Percentiles rank a stretch among this genome's conserved stretches.
phyloP scores from a whole-genome alignment of 306 rosid genomes.

The Amphicarpaea edgeworthii region DNA sequence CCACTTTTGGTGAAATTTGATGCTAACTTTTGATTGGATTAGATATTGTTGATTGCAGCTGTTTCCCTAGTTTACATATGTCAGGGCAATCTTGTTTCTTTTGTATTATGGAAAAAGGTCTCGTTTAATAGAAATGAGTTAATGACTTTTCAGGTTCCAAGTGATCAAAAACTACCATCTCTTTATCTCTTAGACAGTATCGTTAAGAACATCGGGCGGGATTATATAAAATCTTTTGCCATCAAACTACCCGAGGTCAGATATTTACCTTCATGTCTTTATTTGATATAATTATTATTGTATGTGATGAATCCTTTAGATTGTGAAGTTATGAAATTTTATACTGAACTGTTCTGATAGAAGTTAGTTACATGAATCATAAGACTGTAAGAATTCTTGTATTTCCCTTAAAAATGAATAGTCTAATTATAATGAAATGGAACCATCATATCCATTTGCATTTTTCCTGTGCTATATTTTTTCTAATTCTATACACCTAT shows the following conservation, averaged over 20 bases:
- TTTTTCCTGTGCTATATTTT: constrained; percentile 24
- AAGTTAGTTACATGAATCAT: constrained; percentile 16
- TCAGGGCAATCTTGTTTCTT: constrained; percentile 32
- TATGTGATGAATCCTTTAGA: constrained; percentile 18
- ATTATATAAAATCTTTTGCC: constrained; percentile 90
- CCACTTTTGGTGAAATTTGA: constrained; percentile 24
- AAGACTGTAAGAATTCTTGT: constrained; percentile 12
- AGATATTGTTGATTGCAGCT: constrained; percentile 2
- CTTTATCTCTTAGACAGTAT: constrained; percentile 99
- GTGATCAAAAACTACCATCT: constrained; percentile 95
- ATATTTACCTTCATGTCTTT: constrained; percentile 40
- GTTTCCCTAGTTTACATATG: constrained; percentile 17
- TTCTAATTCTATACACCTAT: constrained; percentile 45
- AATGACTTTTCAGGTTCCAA: constrained; percentile 79
- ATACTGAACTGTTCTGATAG: constrained; percentile 23
- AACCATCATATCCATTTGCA: constrained; percentile 25
- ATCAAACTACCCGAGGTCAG: constrained; percentile 90
- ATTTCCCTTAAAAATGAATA: constrained; percentile 38
- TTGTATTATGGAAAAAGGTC: constrained; percentile 30
- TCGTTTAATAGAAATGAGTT: constrained; percentile 38
- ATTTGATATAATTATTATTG: constrained; percentile 18
- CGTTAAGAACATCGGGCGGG: constrained; percentile 97
- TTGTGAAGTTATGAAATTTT: constrained; percentile 30
- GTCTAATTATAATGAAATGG: constrained; percentile 39
- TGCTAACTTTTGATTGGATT: constrained; percentile 9